These are phyloP conservation scores for Podila horticola DNA, from an alignment of 192 early-diverging fungal species.

Conservation along the genomic window DNA sequence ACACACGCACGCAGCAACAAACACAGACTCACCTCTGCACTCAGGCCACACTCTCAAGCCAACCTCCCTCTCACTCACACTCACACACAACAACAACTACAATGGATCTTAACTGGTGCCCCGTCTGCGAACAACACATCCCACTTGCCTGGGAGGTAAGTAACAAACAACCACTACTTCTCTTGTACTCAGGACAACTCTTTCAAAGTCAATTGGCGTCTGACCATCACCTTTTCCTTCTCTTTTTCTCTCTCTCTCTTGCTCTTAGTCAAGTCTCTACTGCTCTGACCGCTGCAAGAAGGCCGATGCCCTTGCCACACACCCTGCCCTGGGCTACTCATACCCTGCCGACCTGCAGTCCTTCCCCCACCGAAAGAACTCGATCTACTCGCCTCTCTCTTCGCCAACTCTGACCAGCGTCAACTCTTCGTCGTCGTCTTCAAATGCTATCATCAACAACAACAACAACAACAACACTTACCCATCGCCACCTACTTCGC, in stretches of 20 bases:
- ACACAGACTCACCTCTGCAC: neutral
- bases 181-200: neutral
- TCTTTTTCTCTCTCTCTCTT: neutral
- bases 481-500: slow-evolving; percentile 46
- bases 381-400: slow-evolving; percentile 22
- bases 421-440: slow-evolving; percentile 9
- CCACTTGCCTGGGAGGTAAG: slow-evolving; percentile 52
- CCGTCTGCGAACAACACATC: slow-evolving; percentile 54
- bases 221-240: neutral
- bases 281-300: slow-evolving; percentile 53
- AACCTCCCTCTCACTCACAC: neutral
- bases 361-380: slow-evolving; percentile 36
- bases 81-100: neutral
- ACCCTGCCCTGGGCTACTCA: slow-evolving; percentile 35
- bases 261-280: slow-evolving; percentile 43
- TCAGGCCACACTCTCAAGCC: neutral
- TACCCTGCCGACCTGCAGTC: slow-evolving; percentile 43
- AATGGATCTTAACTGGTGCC: slow-evolving; percentile 57
- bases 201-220: neutral
- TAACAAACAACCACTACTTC: neutral
- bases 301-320: slow-evolving; percentile 45
- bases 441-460: no score
- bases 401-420: slow-evolving; percentile 41
- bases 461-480: slow-evolving; percentile 3
- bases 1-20: neutral